Conservation (phyloP, 257 asterid species). For the Forsythia viridissima region DNA sequence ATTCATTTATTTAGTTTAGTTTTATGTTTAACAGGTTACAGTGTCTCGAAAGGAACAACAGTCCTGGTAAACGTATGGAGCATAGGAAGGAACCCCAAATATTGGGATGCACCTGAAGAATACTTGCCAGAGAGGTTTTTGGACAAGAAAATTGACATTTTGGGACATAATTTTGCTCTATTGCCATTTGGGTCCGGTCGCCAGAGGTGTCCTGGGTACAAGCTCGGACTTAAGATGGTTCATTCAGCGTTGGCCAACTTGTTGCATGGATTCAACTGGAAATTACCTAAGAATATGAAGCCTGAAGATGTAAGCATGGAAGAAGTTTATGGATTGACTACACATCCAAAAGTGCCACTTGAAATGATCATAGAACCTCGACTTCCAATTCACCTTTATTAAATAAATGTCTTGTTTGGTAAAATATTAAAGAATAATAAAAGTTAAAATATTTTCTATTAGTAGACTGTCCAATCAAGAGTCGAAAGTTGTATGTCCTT, state of each 20-base stretch:
- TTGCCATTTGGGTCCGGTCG: conserved; percentile 18
- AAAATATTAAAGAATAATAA: too few relatives aligned
- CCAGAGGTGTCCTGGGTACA: conserved; percentile 2
- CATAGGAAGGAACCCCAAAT: conserved; percentile 29
- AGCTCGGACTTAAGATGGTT: conserved; percentile 16
- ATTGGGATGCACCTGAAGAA: conserved; percentile 30
- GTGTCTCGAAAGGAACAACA: conserved; percentile 29
- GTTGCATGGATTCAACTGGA: conserved; percentile 29
- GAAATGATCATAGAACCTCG: conserved; percentile 23
- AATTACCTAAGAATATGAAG: conserved; percentile 28
- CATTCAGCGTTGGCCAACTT: conserved; percentile 18
- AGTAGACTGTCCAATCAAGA: too few relatives aligned
- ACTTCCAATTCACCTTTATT: conserved; percentile 16
- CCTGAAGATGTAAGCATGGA: conserved; percentile 31
- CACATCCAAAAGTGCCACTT: conserved; percentile 27
- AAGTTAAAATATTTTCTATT: too few relatives aligned
- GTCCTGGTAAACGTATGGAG: conserved; percentile 31
- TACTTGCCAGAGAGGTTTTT: conserved; percentile 40
- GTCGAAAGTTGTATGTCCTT: too few relatives aligned
- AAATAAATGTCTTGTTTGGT: neutral
- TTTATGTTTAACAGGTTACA: conserved; percentile 18
- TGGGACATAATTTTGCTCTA: conserved; percentile 2
- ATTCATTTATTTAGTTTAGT: too few relatives aligned
- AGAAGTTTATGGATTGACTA: conserved; percentile 28
- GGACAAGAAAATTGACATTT: conserved; percentile 15